Evolutionary conservation across 352 stramenopile species (phyloP).

Genomic region (Plasmopara muralis): DNA sequence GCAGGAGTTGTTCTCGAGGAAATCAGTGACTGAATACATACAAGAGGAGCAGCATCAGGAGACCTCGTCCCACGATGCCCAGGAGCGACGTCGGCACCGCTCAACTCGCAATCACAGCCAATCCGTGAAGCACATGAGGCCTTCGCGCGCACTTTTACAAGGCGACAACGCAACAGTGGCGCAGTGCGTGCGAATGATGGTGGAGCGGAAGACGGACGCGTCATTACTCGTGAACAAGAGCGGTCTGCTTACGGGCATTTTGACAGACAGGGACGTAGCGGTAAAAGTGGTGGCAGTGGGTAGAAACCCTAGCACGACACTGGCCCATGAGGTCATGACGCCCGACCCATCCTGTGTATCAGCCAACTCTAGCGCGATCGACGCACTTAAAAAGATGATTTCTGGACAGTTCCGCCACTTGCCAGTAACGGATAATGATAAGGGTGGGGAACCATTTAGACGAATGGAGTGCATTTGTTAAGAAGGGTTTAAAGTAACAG

Average conservation of each 20-base stretch:
- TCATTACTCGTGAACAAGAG: conserved; percentile 86
- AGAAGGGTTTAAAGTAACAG: neutral
- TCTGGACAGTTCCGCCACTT: conserved; percentile 94
- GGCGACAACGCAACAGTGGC: conserved; percentile 62
- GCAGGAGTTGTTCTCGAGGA: conserved; percentile 5
- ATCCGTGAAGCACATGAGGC: conserved; percentile 52
- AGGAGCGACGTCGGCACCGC: conserved; percentile 14
- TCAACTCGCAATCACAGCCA: conserved; percentile 21
- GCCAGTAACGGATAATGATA: conserved; percentile 88
- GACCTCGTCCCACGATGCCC: conserved; percentile 5
- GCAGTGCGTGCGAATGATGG: conserved; percentile 79
- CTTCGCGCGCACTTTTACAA: conserved; percentile 64
- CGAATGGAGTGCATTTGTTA: neutral
- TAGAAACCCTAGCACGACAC: conserved; percentile 67
- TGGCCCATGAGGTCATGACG: conserved; percentile 91
- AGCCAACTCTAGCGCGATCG: conserved; percentile 89
- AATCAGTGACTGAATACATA: conserved; percentile 5
- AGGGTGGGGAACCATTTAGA: conserved; percentile 31
- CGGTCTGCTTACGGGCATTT: conserved; percentile 90
- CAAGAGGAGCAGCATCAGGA: conserved; percentile 11
- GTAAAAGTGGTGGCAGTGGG: conserved; percentile 88
- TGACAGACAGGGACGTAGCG: conserved; percentile 95
- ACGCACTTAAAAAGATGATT: conserved; percentile 96
- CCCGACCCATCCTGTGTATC: conserved; percentile 91
- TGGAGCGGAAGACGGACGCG: conserved; percentile 88